A percentile compares a stretch with the other conserved stretches of the same genome.
phyloP scores from a whole-genome alignment of 345 rosid species.

The Eucalyptus leucophloia region DNA sequence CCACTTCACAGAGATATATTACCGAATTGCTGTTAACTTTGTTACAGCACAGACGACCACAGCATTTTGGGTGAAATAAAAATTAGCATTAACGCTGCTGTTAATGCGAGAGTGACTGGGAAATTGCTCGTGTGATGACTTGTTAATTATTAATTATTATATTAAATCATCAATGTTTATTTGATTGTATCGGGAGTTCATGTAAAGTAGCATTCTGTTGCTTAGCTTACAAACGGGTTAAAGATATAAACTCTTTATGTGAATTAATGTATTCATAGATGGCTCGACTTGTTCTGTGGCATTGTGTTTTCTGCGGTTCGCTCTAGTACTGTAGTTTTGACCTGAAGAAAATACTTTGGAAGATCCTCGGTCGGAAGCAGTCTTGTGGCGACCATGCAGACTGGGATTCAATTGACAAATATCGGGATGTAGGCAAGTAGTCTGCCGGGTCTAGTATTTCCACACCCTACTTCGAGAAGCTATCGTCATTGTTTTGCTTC shows the following conservation, averaged over 20 bases:
- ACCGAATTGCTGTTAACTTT: background rate
- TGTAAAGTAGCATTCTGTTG: background rate
- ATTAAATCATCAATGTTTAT: background rate
- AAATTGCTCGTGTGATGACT: background rate
- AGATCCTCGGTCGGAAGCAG: background rate
- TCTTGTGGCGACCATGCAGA: background rate
- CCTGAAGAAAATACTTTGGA: background rate
- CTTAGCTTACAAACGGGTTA: background rate
- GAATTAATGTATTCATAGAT: background rate
- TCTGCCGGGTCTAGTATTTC: background rate
- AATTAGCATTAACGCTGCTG: background rate
- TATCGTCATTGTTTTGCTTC: background rate
- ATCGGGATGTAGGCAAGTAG: background rate
- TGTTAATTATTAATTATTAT: background rate
- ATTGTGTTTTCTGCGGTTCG: background rate
- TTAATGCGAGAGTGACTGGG: background rate
- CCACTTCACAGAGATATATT: background rate
- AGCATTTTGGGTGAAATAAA: background rate
- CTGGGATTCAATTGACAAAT: background rate
- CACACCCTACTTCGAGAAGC: background rate
- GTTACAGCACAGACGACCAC: background rate
- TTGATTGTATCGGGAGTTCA: background rate
- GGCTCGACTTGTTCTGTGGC: background rate
- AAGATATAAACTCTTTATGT: background rate
- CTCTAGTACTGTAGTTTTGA: background rate